phyloP scores from a whole-genome alignment of 1,284 basidiomycete species.

The Schizopora paradoxa region DNA sequence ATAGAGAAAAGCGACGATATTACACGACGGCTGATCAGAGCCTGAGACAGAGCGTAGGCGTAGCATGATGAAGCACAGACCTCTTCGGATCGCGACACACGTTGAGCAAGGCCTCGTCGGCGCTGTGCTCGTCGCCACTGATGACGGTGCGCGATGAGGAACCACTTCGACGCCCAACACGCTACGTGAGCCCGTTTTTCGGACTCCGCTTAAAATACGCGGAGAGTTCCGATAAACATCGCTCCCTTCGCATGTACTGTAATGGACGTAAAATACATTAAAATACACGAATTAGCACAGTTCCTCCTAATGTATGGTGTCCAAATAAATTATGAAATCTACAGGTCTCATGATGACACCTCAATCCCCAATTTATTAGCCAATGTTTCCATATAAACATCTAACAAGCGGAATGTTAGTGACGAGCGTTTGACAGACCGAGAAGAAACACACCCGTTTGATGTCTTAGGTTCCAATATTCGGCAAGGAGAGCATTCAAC shows the following conservation, averaged over 20 bases:
- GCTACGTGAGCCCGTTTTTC: slow-evolving; percentile 30
- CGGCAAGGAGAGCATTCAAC: slow-evolving; percentile 68
- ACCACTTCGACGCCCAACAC: slow-evolving; percentile 24
- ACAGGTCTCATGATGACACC: slow-evolving; percentile 32
- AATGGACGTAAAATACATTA: too few species aligned
- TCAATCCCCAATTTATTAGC: slow-evolving; percentile 62
- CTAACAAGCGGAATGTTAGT: slow-evolving; percentile 32
- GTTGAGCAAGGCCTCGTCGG: slow-evolving; percentile 50
- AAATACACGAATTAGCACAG: too few species aligned
- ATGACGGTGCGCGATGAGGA: slow-evolving; percentile 62
- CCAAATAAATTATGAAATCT: not conserved
- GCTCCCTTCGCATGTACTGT: too few species aligned
- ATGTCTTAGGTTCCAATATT: slow-evolving; percentile 77
- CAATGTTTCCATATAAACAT: slow-evolving; percentile 77
- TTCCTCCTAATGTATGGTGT: too few species aligned
- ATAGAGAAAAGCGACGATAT: slow-evolving; percentile 57
- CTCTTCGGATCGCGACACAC: slow-evolving; percentile 66
- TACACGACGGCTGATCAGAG: slow-evolving; percentile 63
- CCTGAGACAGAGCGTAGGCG: slow-evolving; percentile 53
- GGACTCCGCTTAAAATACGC: slow-evolving; percentile 45
- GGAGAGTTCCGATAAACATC: too few species aligned
- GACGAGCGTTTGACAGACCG: slow-evolving; percentile 1
- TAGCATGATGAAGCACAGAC: slow-evolving; percentile 86
- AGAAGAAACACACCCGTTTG: slow-evolving; percentile 54
- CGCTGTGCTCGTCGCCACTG: slow-evolving; percentile 51